Base-by-base conservation (phyloP, 2,329 filamentous ascomycete genomes). In the Aureobasidium melanogenum region DNA sequence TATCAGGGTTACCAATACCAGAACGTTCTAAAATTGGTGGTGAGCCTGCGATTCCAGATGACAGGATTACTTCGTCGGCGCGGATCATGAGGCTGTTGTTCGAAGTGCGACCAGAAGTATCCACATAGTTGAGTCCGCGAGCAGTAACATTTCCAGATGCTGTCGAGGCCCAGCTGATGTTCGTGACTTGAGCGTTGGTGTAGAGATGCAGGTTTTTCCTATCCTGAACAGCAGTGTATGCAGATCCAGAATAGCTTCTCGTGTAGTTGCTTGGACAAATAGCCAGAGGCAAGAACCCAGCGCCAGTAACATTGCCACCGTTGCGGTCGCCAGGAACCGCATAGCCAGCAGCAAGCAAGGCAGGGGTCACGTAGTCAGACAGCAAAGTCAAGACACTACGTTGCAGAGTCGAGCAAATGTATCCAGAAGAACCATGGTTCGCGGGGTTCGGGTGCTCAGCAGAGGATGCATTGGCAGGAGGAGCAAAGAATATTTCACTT, bases 11-110 rank as follows among this genome's bases (percentile, higher is more conserved):
- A 14, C 73, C 72, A 1, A 74, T 65, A 4, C 73, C 73, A 19
- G 70, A 73, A 39, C 68, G 66, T 51, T 75, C 71, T 9, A 75
- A 69, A 6, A 75, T 59, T 17, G 67, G 66, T 0, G 73, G 68
- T 2, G 71, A 72, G 54, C 68, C 63, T 10, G 73, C 66, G 1
- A 71, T 67, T 15, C 73, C 72, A 22, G 72, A 71, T 9, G 71
- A 69, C 3, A 75, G 60, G 28, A 75, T 69, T 26, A 75, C 67
- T 57, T 75, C 73, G 12, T 63, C 68, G 24, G 66, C 72, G 14
- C 62, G 74, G 1, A 72, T 66, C 2, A 65, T 61, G 6, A 54
- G 51, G 48, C 70, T 67, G 19, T 26, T 26, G n/a, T 46, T 58
- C 10, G 41, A 46, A 8, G 39, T 58, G 17, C 41, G 41, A 10